These are phyloP conservation scores for Xanthoconium purpureum DNA, from an alignment of 768 basidiomycete species.

Conservation along the genomic window DNA sequence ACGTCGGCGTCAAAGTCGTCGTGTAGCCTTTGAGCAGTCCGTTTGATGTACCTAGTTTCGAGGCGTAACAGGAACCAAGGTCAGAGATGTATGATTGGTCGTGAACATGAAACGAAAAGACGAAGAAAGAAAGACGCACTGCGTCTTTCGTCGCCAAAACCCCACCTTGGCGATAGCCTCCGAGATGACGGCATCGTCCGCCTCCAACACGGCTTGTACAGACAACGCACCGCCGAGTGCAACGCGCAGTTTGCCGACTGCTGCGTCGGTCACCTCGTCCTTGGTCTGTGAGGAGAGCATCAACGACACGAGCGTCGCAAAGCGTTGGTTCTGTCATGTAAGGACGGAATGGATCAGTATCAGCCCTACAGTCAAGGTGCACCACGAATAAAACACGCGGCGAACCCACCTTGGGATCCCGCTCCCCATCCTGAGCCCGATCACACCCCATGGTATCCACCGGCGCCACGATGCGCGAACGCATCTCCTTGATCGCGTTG, in stretches of 20 bases:
- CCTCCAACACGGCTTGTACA: constrained; percentile 63
- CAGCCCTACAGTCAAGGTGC: not conserved
- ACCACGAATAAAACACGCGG: too few relatives aligned
- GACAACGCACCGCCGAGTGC: constrained; percentile 79
- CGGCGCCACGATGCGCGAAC: constrained; percentile 68
- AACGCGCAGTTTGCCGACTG: constrained; percentile 67
- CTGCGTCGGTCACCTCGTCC: constrained; percentile 82
- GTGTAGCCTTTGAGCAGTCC: constrained; percentile 63
- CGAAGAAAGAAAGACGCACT: constrained; percentile 37
- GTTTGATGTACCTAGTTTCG: constrained; percentile 61
- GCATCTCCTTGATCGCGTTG: constrained; percentile 72
- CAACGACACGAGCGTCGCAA: constrained; percentile 83
- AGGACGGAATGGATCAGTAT: not conserved
- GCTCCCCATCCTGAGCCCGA: constrained; percentile 59
- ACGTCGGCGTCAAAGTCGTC: constrained; percentile 82
- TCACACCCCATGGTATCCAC: constrained; percentile 94
- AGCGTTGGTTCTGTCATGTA: constrained; percentile 57
- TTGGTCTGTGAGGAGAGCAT: constrained; percentile 98
- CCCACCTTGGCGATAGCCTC: constrained; percentile 86
- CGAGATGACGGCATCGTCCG: constrained; percentile 60
- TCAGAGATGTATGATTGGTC: not conserved
- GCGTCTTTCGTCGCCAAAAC: constrained; percentile 87
- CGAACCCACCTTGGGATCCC: constrained; percentile 57
- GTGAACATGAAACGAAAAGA: not conserved
- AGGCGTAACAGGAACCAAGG: too few relatives aligned